Conservation (phyloP, 2,329 filamentous ascomycete genomes). For the Bipolaris bicolor region DNA sequence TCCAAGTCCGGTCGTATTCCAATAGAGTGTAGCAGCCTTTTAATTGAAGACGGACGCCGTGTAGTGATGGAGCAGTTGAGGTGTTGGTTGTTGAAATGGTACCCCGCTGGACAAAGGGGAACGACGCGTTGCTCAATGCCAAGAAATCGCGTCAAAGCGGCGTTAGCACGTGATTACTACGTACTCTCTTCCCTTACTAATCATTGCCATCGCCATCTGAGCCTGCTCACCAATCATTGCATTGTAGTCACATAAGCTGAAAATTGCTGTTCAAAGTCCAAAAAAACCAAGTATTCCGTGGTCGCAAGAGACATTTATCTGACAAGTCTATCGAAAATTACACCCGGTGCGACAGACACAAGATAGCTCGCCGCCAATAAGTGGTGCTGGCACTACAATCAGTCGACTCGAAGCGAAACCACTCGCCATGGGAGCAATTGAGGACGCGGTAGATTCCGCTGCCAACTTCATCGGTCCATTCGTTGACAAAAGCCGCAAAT, state of each 20-base stretch:
- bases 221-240: neutral
- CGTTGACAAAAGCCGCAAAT: slow-evolving; percentile 25
- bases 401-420: neutral
- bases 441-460: slow-evolving; percentile 43
- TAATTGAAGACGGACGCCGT: slow-evolving; percentile 13
- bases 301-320: neutral
- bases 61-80: slow-evolving; percentile 22
- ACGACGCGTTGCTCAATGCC: slow-evolving; percentile 23
- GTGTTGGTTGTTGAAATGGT: slow-evolving; percentile 19
- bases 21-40: slow-evolving; percentile 7
- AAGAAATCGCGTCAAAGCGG: slow-evolving; percentile 7
- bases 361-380: neutral
- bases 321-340: neutral
- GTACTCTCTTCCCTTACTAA: slow-evolving; percentile 13
- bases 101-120: neutral
- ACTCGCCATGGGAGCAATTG: slow-evolving; percentile 35
- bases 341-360: neutral
- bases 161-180: slow-evolving; percentile 8
- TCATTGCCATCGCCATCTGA: neutral
- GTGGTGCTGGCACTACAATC: neutral
- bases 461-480: slow-evolving; percentile 42
- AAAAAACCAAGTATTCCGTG: neutral
- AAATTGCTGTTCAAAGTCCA: neutral
- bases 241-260: neutral
- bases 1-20: slow-evolving; percentile 22